A percentile compares a stretch with the other conserved stretches of the same genome.
These are phyloP conservation scores for Metroxylon sagu DNA, from an alignment of 176 grass and related monocot species.

Conservation along the genomic window DNA sequence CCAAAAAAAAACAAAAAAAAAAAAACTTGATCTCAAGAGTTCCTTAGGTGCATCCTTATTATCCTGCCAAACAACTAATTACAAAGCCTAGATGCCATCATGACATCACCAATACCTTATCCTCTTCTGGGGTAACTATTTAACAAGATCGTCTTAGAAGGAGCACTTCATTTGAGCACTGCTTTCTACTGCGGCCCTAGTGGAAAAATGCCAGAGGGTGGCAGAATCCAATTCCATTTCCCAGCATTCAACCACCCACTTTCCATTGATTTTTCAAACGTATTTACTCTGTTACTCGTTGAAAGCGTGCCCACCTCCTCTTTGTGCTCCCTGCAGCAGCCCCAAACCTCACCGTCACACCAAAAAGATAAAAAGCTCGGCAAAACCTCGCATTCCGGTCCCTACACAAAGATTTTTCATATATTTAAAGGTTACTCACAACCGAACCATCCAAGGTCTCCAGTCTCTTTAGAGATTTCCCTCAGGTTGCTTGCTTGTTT, in stretches of 20 bases:
- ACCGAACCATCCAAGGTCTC: constrained; percentile 40
- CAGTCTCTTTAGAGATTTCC: neutral
- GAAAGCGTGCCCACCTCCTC: constrained; percentile 16
- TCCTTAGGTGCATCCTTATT: no score
- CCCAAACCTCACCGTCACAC: constrained; percentile 36
- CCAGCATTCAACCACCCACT: no score
- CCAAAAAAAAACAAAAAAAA: no score
- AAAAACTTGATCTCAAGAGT: no score
- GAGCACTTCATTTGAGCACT: no score
- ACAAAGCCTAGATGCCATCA: neutral
- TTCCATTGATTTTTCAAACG: no score
- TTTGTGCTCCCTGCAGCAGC: constrained; percentile 42
- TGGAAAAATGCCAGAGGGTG: no score
- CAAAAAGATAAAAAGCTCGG: constrained; percentile 19
- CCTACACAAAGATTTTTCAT: neutral
- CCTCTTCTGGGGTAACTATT: neutral
- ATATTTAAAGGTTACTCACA: constrained; percentile 27
- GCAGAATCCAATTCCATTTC: no score
- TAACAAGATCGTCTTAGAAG: neutral
- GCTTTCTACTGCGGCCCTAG: no score
- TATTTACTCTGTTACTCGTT: no score
- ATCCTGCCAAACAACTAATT: neutral
- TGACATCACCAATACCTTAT: constrained; percentile 5
- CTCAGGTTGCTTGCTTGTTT: constrained; percentile 6
- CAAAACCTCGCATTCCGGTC: constrained; percentile 30